Evolutionary conservation across 1,284 basidiomycete species (phyloP).

Genomic region (Mrakiaceae sp.): DNA sequence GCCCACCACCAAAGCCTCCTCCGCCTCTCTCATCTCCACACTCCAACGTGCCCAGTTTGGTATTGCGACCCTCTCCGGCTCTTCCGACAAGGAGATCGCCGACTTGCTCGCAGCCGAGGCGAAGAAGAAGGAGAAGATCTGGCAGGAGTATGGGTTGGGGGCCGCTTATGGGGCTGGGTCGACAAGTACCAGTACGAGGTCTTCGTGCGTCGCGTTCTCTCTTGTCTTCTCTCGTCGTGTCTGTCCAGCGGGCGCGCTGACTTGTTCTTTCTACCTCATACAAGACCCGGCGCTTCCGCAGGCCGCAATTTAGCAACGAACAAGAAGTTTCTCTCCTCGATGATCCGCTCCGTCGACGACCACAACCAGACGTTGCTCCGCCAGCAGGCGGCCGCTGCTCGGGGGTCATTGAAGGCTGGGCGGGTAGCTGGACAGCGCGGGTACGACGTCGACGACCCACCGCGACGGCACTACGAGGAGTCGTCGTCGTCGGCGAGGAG

Average conservation of each 20-base stretch:
- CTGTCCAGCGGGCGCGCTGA: no score
- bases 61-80: neutral
- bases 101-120: slow-evolving; percentile 80
- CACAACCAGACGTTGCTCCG: slow-evolving; percentile 74
- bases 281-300: slow-evolving; percentile 20
- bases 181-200: slow-evolving; percentile 20
- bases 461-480: neutral
- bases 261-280: no score
- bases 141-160: slow-evolving; percentile 32
- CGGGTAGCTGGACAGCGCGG: neutral
- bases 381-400: slow-evolving; percentile 60
- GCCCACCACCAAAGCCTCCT: neutral
- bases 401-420: slow-evolving; percentile 47
- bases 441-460: neutral
- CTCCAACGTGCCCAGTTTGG: slow-evolving; percentile 15
- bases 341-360: slow-evolving; percentile 81
- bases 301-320: slow-evolving; percentile 59
- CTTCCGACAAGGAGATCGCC: slow-evolving; percentile 64
- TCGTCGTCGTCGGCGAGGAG: neutral
- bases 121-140: slow-evolving; percentile 64
- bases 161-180: slow-evolving; percentile 23
- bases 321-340: slow-evolving; percentile 77
- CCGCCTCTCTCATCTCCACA: slow-evolving; percentile 4
- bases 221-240: no score
- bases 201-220: slow-evolving; percentile 5